phyloP scores from a whole-genome alignment of 495 filamentous ascomycete genomes.

The Penicillium ochrochloron region DNA sequence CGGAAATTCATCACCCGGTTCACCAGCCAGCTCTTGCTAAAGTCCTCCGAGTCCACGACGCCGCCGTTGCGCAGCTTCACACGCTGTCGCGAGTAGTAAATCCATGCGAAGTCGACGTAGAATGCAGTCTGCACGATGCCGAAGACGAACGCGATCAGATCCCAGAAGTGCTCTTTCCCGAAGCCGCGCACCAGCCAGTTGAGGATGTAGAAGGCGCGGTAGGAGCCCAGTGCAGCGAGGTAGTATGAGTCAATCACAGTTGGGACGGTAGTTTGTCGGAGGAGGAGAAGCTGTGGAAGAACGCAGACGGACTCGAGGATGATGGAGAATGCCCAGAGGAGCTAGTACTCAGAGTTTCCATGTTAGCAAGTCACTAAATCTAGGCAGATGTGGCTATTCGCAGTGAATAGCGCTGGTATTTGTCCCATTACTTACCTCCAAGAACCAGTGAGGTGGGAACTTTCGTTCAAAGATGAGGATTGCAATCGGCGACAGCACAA shows the following conservation, averaged over 20 bases:
- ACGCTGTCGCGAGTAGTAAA: slow-evolving; percentile 90
- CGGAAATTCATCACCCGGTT: slow-evolving; percentile 52
- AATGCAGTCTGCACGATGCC: slow-evolving; percentile 89
- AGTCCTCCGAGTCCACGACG: slow-evolving; percentile 91
- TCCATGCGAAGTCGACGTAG: slow-evolving; percentile 95
- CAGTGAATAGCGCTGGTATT: background rate
- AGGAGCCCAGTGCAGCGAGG: slow-evolving; percentile 83
- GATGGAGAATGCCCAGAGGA: slow-evolving; percentile 82
- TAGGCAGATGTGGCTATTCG: background rate
- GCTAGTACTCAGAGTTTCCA: slow-evolving; percentile 44
- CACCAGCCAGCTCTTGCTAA: slow-evolving; percentile 77
- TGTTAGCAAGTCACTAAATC: slow-evolving; percentile 14
- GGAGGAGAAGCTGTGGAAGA: slow-evolving; percentile 86
- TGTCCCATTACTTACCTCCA: slow-evolving; percentile 52
- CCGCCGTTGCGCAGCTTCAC: slow-evolving; percentile 93
- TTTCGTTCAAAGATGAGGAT: slow-evolving; percentile 61
- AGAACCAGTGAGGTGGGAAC: slow-evolving; percentile 49
- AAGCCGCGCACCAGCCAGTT: slow-evolving; percentile 83
- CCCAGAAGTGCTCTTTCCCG: slow-evolving; percentile 61
- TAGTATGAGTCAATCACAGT: slow-evolving; percentile 97
- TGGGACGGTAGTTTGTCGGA: slow-evolving; percentile 91
- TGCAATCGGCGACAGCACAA: slow-evolving; percentile 66
- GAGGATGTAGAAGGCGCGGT: slow-evolving; percentile 87
- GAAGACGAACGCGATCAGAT: slow-evolving; percentile 78
- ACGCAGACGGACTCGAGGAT: slow-evolving; percentile 90